Evolutionary conservation across 192 early-diverging fungal genomes (phyloP).

Genomic region (Glomus cerebriforme): DNA sequence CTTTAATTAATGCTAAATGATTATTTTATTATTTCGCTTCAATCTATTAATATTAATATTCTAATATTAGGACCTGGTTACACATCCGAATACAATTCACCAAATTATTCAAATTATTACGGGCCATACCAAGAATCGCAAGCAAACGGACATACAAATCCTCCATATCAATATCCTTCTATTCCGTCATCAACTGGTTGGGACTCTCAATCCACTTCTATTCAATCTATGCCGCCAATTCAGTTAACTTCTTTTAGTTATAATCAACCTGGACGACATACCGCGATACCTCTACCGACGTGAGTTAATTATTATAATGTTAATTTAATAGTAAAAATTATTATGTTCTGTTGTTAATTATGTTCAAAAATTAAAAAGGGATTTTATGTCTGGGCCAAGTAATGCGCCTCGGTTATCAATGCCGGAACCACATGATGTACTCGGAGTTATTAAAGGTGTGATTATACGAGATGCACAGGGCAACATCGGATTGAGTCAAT

Average conservation of each 20-base stretch:
- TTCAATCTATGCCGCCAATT: conserved; percentile 28
- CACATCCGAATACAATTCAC: conserved; percentile 38
- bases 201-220: conserved; percentile 33
- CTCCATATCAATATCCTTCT: conserved; percentile 36
- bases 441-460: conserved; percentile 54
- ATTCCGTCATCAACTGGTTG: conserved; percentile 31
- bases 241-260: conserved; percentile 43
- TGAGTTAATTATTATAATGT: conserved; percentile 16
- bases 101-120: conserved; percentile 39
- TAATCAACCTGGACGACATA: conserved; percentile 49
- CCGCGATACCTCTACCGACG: conserved; percentile 55
- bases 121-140: conserved; percentile 35
- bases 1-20: no score
- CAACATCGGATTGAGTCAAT: conserved; percentile 59
- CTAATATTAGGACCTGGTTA: background rate
- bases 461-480: conserved; percentile 60
- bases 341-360: background rate
- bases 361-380: conserved; percentile 14
- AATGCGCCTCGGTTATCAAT: conserved; percentile 54
- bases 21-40: background rate
- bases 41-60: background rate
- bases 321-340: background rate
- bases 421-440: conserved; percentile 56
- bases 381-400: conserved; percentile 57
- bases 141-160: conserved; percentile 22